phyloP scores from a whole-genome alignment of 352 stramenopile genomes.

The Elongisporangium prolatum region DNA sequence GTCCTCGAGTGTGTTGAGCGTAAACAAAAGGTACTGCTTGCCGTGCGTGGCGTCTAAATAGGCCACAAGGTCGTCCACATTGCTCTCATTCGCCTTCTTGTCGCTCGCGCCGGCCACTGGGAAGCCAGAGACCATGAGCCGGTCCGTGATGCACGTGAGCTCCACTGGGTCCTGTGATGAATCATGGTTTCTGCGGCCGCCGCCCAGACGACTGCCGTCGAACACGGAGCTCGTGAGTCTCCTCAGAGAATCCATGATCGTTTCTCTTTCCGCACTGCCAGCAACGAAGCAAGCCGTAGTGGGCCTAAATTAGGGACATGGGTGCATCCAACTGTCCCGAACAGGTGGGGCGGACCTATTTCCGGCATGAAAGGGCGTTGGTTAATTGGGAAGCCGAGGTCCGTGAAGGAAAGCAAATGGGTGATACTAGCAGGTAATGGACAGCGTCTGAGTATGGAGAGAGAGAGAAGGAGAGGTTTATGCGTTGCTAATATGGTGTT shows the following conservation, averaged over 20 bases:
- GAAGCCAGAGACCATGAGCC: constrained; percentile 55
- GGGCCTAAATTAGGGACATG: neutral
- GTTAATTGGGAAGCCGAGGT: too few relatives aligned
- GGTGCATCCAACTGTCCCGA: neutral
- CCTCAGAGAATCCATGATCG: constrained; percentile 63
- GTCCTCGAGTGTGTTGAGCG: constrained; percentile 58
- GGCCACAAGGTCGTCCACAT: constrained; percentile 56
- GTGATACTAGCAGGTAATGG: neutral
- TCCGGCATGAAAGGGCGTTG: neutral
- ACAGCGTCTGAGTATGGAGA: neutral
- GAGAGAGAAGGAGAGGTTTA: neutral
- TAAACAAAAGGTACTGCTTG: constrained; percentile 77
- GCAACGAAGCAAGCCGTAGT: neutral
- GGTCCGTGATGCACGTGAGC: constrained; percentile 70
- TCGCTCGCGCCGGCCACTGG: constrained; percentile 50
- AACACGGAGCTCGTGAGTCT: constrained; percentile 72
- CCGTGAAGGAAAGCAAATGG: neutral
- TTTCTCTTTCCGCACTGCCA: neutral
- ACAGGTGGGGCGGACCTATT: neutral
- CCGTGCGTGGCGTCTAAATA: constrained; percentile 53
- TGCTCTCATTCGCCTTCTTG: constrained; percentile 72
- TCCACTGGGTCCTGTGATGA: constrained; percentile 29
- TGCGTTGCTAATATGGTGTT: neutral
- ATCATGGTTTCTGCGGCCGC: constrained; percentile 27
- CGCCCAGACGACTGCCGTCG: constrained; percentile 28